Conservation (phyloP, 2,329 filamentous ascomycete species). For the Nectriaceae sp. region DNA sequence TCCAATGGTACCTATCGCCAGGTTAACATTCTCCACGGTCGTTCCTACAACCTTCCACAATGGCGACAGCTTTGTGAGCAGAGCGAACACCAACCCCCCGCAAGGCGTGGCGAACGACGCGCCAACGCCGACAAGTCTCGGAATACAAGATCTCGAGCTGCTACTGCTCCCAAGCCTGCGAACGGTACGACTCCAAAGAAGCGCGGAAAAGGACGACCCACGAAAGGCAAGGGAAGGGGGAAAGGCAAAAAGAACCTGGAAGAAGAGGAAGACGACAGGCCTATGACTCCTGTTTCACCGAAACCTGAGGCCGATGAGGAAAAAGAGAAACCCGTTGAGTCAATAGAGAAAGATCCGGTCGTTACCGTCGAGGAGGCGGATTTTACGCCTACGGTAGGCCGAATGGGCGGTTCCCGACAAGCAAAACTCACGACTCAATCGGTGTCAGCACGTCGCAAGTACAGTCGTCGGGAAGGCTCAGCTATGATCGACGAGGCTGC, state of each 20-base stretch:
- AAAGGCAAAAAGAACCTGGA: slow-evolving; percentile 40
- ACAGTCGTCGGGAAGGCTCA: slow-evolving; percentile 75
- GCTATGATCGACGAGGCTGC: slow-evolving; percentile 85
- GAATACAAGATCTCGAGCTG: slow-evolving; percentile 41
- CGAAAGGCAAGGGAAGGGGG: slow-evolving; percentile 38
- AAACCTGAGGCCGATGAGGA: slow-evolving; percentile 38
- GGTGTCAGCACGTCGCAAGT: slow-evolving; percentile 83
- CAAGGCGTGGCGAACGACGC: slow-evolving; percentile 80
- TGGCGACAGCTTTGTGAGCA: slow-evolving; percentile 94
- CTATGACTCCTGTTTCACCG: slow-evolving; percentile 61
- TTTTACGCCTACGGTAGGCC: slow-evolving; percentile 34
- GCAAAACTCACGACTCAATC: slow-evolving; percentile 68
- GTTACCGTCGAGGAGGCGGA: slow-evolving; percentile 49
- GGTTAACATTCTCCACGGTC: slow-evolving; percentile 93
- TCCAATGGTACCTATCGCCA: slow-evolving; percentile 95
- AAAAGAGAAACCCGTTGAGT: slow-evolving; percentile 42
- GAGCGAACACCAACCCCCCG: slow-evolving; percentile 93
- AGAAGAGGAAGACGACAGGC: slow-evolving; percentile 50
- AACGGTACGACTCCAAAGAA: slow-evolving; percentile 40
- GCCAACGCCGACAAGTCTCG: slow-evolving; percentile 59
- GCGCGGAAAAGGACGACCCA: slow-evolving; percentile 42
- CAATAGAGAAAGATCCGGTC: slow-evolving; percentile 51
- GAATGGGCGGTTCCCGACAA: slow-evolving; percentile 52
- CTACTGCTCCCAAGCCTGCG: slow-evolving; percentile 35
- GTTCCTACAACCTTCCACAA: slow-evolving; percentile 94